phyloP scores from a whole-genome alignment of 805 yeast genomes.

The Candida rishiriensis region DNA sequence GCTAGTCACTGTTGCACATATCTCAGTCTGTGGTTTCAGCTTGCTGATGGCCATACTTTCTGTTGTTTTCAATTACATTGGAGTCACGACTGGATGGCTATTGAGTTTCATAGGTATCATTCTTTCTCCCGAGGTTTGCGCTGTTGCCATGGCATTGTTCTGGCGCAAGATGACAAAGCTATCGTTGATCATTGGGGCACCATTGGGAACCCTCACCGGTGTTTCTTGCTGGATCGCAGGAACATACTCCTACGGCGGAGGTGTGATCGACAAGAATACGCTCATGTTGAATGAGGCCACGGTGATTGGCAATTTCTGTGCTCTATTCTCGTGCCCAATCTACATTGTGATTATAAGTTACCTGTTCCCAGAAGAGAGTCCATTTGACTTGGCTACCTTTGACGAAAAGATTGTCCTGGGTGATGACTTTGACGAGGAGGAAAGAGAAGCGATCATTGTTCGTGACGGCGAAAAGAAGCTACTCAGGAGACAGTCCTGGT shows the following conservation, averaged over 20 bases:
- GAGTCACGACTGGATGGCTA: conserved; percentile 39
- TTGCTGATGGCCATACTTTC: conserved; percentile 36
- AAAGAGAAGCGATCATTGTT: conserved; percentile 24
- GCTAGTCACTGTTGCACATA: conserved; percentile 32
- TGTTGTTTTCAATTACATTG: conserved; percentile 36
- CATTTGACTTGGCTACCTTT: conserved; percentile 28
- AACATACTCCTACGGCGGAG: conserved; percentile 22
- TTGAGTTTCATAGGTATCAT: conserved; percentile 36
- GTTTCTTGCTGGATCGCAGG: conserved; percentile 42
- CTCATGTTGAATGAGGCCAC: conserved; percentile 20
- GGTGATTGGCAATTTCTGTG: conserved; percentile 27
- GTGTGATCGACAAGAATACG: conserved; percentile 24
- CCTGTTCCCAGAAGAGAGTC: conserved; percentile 24
- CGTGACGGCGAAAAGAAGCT: conserved; percentile 17
- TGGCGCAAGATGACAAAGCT: conserved; percentile 29
- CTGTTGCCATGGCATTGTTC: conserved; percentile 32
- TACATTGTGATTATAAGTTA: conserved; percentile 26
- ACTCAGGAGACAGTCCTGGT: conserved; percentile 33
- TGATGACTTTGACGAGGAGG: conserved; percentile 33
- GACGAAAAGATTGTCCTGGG: conserved; percentile 25
- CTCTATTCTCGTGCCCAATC: conserved; percentile 24
- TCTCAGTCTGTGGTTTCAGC: conserved; percentile 38
- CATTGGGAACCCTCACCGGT: conserved; percentile 50
- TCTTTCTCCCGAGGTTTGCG: conserved; percentile 33
- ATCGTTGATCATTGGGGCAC: conserved; percentile 34